phyloP scores from a whole-genome alignment of 129 eudicot genomes.

The Artemisia tridentata region DNA sequence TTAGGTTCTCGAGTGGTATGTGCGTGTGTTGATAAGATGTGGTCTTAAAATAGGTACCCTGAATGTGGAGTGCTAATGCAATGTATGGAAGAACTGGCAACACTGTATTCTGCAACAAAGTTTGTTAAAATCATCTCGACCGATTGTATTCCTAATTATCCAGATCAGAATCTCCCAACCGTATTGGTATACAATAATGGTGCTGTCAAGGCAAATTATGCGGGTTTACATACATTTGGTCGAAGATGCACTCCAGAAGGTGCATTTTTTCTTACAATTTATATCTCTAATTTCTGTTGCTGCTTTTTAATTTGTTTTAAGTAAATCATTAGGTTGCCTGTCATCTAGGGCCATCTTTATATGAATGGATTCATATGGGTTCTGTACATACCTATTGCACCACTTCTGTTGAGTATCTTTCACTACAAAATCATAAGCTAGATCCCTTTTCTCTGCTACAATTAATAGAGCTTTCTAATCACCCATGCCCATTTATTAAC shows the following conservation, averaged over 20 bases:
- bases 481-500: too few relatives aligned
- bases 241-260: constrained; percentile 96
- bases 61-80: constrained; percentile 72
- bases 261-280: constrained; percentile 17
- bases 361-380: too few relatives aligned
- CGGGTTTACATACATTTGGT: constrained; percentile 72
- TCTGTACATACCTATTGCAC: too few relatives aligned
- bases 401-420: too few relatives aligned
- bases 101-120: constrained; percentile 83
- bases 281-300: not conserved
- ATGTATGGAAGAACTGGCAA: constrained; percentile 78
- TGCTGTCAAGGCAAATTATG: constrained; percentile 85
- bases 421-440: too few relatives aligned
- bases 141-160: constrained; percentile 94
- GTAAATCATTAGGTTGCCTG: not conserved
- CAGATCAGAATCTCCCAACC: constrained; percentile 90
- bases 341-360: not conserved
- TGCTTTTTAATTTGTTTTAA: not conserved
- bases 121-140: constrained; percentile 92
- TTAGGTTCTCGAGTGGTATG: not conserved
- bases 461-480: too few relatives aligned
- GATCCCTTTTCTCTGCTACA: too few relatives aligned
- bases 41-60: constrained; percentile 49
- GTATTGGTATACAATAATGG: constrained; percentile 87
- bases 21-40: not conserved